Conservation (phyloP, 495 filamentous ascomycete species). For the Barbatosphaeria neglecta region DNA sequence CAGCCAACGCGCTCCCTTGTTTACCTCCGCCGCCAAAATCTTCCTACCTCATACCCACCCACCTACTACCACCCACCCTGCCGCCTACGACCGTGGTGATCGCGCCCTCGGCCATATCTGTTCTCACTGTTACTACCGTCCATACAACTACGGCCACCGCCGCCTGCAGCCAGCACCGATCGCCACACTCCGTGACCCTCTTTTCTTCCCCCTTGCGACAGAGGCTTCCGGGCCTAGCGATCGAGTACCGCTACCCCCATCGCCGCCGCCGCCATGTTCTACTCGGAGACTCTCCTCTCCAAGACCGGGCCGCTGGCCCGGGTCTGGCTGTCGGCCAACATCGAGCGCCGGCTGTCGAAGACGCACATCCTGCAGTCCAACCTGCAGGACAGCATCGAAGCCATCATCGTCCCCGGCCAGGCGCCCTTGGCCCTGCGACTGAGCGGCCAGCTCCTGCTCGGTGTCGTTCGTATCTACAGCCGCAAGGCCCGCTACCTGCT, state of each 20-base stretch:
- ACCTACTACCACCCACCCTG: not conserved
- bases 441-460: conserved; percentile 85
- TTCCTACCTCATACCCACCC: conserved; percentile 8
- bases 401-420: conserved; percentile 86
- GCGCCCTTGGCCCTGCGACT: conserved; percentile 90
- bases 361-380: conserved; percentile 86
- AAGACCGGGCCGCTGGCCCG: conserved; percentile 95
- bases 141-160: not conserved
- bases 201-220: no score
- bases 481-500: conserved; percentile 90
- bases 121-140: conserved; percentile 1
- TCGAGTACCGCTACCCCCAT: conserved; percentile 17
- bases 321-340: conserved; percentile 94
- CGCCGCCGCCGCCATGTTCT: conserved; percentile 70
- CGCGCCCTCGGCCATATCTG: conserved; percentile 5
- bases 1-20: conserved; percentile 5
- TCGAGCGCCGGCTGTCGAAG: conserved; percentile 95
- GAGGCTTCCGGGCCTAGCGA: conserved; percentile 1
- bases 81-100: conserved; percentile 1
- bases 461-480: conserved; percentile 94
- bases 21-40: conserved; percentile 9
- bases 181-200: no score
- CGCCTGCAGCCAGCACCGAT: not conserved
- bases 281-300: conserved; percentile 88
- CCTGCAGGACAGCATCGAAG: conserved; percentile 82